Evolutionary conservation across 371 early-diverging fungal species (phyloP).

Genomic region (Syncephalastrum contaminatum): DNA sequence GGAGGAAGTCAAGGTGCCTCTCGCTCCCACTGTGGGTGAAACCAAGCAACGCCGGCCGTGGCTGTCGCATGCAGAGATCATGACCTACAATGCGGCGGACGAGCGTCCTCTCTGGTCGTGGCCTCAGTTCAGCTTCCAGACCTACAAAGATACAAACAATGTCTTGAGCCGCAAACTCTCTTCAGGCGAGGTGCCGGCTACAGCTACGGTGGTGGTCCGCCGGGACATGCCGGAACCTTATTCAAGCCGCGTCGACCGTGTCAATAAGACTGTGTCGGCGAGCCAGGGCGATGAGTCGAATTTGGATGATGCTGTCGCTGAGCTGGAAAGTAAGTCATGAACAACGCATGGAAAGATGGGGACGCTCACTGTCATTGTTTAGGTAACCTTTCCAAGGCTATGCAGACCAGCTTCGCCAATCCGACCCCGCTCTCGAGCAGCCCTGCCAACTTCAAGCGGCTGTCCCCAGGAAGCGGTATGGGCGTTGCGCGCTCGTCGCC

Average conservation of each 20-base stretch:
- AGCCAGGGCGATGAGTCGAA: constrained; percentile 37
- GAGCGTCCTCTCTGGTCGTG: constrained; percentile 53
- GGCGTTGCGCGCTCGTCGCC: constrained; percentile 17
- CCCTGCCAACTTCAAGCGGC: constrained; percentile 32
- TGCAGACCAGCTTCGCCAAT: constrained; percentile 47
- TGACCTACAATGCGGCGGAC: constrained; percentile 44
- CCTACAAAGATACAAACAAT: constrained; percentile 22
- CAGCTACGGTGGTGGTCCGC: constrained; percentile 41
- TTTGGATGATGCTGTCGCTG: constrained; percentile 48
- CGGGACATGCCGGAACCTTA: constrained; percentile 51
- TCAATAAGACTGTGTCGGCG: constrained; percentile 34
- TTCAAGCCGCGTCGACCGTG: constrained; percentile 43
- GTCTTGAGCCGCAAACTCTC: constrained; percentile 21
- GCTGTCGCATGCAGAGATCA: constrained; percentile 58
- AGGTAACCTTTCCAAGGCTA: constrained; percentile 52
- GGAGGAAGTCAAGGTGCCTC: constrained; percentile 35
- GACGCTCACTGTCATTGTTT: background rate
- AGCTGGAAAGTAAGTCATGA: constrained; percentile 40
- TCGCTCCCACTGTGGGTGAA: constrained; percentile 3
- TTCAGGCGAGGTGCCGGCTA: constrained; percentile 39
- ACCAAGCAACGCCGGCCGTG: constrained; percentile 25
- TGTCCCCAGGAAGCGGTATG: constrained; percentile 37
- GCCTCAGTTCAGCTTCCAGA: constrained; percentile 55
- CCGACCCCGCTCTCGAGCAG: constrained; percentile 28
- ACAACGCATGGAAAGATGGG: background rate